Evolutionary conservation across 2,329 filamentous ascomycete genomes (phyloP), one percentile per base, ranked within the genome.

Genomic region (Ophiostoma ulmi): DNA sequence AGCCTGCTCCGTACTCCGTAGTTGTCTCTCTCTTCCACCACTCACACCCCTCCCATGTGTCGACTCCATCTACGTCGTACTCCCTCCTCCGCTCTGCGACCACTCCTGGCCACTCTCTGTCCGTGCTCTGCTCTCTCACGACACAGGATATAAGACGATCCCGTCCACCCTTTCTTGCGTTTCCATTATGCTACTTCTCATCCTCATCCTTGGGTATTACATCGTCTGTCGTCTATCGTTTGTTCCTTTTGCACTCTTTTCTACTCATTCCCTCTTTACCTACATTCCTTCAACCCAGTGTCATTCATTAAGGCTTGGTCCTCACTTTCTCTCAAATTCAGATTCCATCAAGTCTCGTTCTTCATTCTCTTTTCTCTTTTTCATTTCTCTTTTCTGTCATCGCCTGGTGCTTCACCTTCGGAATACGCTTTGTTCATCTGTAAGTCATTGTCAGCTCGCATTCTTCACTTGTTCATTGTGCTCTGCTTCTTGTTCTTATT

Each of bases 291-390:
- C 70, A 67, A 71, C 70, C 70, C 14, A 71, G 70, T 69, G 68
- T 71, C 68, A 74, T 78, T 79, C 77, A 75, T 78, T 80, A 76
- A 76, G 80, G 78, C 78, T 76, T 77, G 78, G 67, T 77, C 78
- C 72, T 58, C 52, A 17, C 70, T 70, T 76, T 77, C 75, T 26
- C 8, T 66, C 68, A 35, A 26, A n/a, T n/a, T 17, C 44, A 48
- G 17, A 48, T 48, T 75, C 72, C 75, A 73, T 26, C 11, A 10
- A 31, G 26, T 22, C 48, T 26, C 41, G 5, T 48, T 48, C 20
- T 58, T 58, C 52, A 58, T 58, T 58, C 14, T 55, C 41, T 17
- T 20, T 48, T 48, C 17, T n/a, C 44, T 48, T 48, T 7, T 31
- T 31, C 31, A 26, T 26, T 31, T 31, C 31, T 31, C 31, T 31